phyloP scores from a whole-genome alignment of 2,329 filamentous ascomycete genomes.

The Emydomyces testavorans region DNA sequence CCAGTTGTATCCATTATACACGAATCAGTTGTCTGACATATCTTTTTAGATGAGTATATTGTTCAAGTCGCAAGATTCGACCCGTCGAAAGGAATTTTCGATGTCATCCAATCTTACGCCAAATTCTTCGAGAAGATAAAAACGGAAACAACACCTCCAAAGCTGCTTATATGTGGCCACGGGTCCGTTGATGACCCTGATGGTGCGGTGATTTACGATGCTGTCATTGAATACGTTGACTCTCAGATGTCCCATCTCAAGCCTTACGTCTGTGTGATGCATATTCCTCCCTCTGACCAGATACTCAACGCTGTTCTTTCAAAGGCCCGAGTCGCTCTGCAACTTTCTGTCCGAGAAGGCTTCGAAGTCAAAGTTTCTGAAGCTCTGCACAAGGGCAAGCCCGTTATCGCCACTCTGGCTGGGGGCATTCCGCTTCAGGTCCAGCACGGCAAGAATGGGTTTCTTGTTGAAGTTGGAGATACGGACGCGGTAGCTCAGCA shows the following conservation, averaged over 20 bases:
- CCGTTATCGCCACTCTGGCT: slow-evolving; percentile 61
- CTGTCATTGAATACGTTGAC: slow-evolving; percentile 58
- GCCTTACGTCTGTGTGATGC: slow-evolving; percentile 60
- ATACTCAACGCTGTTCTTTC: slow-evolving; percentile 65
- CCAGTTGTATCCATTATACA: slow-evolving; percentile 33
- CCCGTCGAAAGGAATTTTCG: slow-evolving; percentile 68
- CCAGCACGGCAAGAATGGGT: slow-evolving; percentile 59
- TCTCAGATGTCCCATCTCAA: slow-evolving; percentile 50
- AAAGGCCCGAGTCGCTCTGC: slow-evolving; percentile 60
- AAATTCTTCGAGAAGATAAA: slow-evolving; percentile 54
- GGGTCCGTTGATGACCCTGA: slow-evolving; percentile 74
- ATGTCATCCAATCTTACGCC: slow-evolving; percentile 64
- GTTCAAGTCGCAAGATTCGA: slow-evolving; percentile 74
- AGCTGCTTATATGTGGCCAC: slow-evolving; percentile 67
- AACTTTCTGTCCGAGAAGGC: slow-evolving; percentile 69
- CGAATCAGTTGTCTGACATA: slow-evolving; percentile 15
- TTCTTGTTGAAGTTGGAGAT: slow-evolving; percentile 60
- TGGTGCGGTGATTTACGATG: slow-evolving; percentile 57
- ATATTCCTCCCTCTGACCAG: slow-evolving; percentile 66
- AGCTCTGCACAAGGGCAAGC: slow-evolving; percentile 66
- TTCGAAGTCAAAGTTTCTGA: slow-evolving; percentile 84
- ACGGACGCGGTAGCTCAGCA: slow-evolving; percentile 48
- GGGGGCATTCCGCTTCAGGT: slow-evolving; percentile 77
- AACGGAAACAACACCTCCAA: slow-evolving; percentile 46
- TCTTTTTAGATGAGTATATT: slow-evolving; percentile 52